Evolutionary conservation across 768 basidiomycete species (phyloP).

Genomic region (Amanita brunnescens): DNA sequence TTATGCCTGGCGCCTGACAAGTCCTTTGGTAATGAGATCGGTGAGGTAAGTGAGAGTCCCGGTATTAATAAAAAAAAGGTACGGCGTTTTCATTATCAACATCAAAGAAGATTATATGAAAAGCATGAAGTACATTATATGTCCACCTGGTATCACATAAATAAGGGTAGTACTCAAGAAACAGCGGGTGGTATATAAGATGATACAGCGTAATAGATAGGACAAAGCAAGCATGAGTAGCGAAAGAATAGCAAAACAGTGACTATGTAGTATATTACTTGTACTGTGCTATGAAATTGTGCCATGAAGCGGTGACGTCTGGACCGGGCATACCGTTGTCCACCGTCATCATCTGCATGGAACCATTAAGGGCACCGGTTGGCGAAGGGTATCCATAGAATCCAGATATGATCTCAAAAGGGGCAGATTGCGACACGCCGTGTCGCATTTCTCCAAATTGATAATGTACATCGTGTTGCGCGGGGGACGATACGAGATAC

Average conservation of each 20-base stretch:
- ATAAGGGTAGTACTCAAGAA: background rate
- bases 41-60: too few species aligned
- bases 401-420: conserved; percentile 15
- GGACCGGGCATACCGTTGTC: conserved; percentile 24
- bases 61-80: too few species aligned
- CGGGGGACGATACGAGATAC: conserved; percentile 3
- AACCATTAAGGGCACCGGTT: conserved; percentile 13
- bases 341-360: conserved; percentile 18
- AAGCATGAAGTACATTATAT: conserved; percentile 9
- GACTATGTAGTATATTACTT: conserved; percentile 15
- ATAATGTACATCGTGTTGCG: conserved; percentile 2
- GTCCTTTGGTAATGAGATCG: too few species aligned
- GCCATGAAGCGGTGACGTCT: conserved; percentile 37
- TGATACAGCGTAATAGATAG: background rate
- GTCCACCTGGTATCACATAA: background rate
- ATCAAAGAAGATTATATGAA: too few species aligned
- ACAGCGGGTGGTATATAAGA: background rate
- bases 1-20: too few species aligned
- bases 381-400: conserved; percentile 23
- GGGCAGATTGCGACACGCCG: background rate
- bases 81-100: too few species aligned
- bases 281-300: conserved; percentile 39
- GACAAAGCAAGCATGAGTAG: background rate
- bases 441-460: conserved; percentile 11
- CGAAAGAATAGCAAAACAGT: background rate